phyloP scores from a whole-genome alignment of 2,329 filamentous ascomycete genomes.

The Balansia obtecta region DNA sequence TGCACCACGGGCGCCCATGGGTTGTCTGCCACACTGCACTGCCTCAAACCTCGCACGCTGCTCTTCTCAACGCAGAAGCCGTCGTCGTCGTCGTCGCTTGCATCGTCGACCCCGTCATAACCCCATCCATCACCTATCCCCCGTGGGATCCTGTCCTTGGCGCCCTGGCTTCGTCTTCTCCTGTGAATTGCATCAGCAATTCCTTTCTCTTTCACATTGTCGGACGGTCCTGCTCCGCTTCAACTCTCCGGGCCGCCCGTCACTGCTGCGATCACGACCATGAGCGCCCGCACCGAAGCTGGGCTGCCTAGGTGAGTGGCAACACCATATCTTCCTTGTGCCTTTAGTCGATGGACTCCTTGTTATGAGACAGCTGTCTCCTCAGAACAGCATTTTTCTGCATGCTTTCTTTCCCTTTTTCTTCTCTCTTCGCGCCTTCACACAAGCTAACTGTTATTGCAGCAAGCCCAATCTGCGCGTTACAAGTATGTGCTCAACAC shows the following conservation, averaged over 20 bases:
- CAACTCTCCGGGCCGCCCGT: neutral
- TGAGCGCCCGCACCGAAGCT: conserved; percentile 23
- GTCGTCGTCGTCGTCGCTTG: conserved; percentile 5
- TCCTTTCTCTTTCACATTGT: neutral
- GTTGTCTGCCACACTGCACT: conserved; percentile 3
- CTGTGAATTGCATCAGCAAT: conserved; percentile 9
- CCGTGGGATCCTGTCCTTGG: neutral
- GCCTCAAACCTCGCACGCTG: conserved; percentile 4
- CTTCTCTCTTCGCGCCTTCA: neutral
- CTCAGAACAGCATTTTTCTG: neutral
- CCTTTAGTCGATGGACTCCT: conserved; percentile 2
- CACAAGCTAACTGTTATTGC: conserved; percentile 18
- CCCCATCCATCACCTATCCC: conserved; percentile 1
- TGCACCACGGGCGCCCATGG: neutral
- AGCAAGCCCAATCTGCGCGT: conserved; percentile 83
- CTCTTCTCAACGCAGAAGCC: conserved; percentile 2
- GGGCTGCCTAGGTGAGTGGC: conserved; percentile 23
- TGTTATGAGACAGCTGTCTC: neutral
- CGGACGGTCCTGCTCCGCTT: conserved; percentile 1
- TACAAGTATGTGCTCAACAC: conserved; percentile 55
- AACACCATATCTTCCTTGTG: conserved; percentile 2
- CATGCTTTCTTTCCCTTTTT: neutral
- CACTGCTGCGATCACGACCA: conserved; percentile 5
- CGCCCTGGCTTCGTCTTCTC: neutral
- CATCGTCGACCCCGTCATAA: conserved; percentile 3